These are phyloP conservation scores for Odontarrhena argentea DNA, from an alignment of 345 rosid genomes.

Conservation along the genomic window DNA sequence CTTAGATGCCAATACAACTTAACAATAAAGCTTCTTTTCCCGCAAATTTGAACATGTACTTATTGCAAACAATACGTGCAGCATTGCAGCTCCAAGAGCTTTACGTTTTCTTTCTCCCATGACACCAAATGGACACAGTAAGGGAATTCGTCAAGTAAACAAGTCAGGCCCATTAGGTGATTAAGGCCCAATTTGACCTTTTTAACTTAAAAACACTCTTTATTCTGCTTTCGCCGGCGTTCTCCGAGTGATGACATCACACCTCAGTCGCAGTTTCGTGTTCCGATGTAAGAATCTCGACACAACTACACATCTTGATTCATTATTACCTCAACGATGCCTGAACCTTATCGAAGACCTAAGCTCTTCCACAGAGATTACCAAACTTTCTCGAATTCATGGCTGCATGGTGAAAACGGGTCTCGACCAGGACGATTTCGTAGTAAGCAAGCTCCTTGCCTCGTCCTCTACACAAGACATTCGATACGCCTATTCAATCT, in stretches of 20 bases:
- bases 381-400: constrained; percentile 57
- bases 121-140: too few species aligned
- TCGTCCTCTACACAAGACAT: constrained; percentile 45
- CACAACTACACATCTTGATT: constrained; percentile 12
- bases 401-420: constrained; percentile 58
- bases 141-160: too few species aligned
- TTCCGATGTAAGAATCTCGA: constrained; percentile 14
- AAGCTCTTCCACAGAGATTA: constrained; percentile 40
- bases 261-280: constrained; percentile 29
- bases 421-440: constrained; percentile 51
- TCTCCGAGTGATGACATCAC: constrained; percentile 41
- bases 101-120: too few species aligned
- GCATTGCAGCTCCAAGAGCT: too few species aligned
- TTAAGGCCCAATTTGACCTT: too few species aligned
- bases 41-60: too few species aligned
- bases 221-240: not conserved
- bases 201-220: too few species aligned
- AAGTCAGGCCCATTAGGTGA: too few species aligned
- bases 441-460: constrained; percentile 66
- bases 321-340: too few species aligned
- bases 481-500: constrained; percentile 60
- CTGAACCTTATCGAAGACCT: constrained; percentile 42
- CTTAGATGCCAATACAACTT: too few species aligned
- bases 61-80: too few species aligned
- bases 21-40: too few species aligned